Evolutionary conservation across 495 filamentous ascomycete genomes (phyloP).

Genomic region (Astrothelium subdiscretum): DNA sequence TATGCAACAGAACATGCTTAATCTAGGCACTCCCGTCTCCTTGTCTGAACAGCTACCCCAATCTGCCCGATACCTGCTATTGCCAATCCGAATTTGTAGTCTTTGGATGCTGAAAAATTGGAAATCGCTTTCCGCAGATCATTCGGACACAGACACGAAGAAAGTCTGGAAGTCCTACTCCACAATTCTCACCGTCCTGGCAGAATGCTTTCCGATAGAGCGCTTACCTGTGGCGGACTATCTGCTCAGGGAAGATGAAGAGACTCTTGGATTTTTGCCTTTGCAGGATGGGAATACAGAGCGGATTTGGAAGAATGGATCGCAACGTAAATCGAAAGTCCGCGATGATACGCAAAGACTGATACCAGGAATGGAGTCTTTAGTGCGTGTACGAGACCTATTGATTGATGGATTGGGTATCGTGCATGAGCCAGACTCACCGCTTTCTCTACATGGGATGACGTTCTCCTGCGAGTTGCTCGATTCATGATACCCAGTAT

Average conservation of each 20-base stretch:
- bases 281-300: constrained; percentile 41
- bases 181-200: constrained; percentile 51
- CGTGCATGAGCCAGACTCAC: constrained; percentile 31
- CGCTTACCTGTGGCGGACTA: constrained; percentile 50
- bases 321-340: neutral
- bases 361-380: constrained; percentile 59
- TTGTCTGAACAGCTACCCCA: neutral
- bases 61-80: constrained; percentile 27
- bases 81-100: constrained; percentile 60
- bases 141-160: constrained; percentile 40
- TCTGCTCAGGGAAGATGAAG: constrained; percentile 65
- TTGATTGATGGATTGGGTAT: constrained; percentile 53
- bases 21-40: neutral
- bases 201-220: constrained; percentile 46
- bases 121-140: constrained; percentile 31
- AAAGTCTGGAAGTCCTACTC: constrained; percentile 66
- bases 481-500: neutral
- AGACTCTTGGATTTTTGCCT: constrained; percentile 63
- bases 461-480: neutral
- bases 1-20: too few relatives aligned
- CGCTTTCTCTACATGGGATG: neutral
- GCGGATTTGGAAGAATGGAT: constrained; percentile 30
- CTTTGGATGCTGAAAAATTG: constrained; percentile 53
- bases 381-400: constrained; percentile 55
- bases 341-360: constrained; percentile 4